Evolutionary conservation across 2,329 filamentous ascomycete species (phyloP).

Genomic region (Sordariomycetes sp.): DNA sequence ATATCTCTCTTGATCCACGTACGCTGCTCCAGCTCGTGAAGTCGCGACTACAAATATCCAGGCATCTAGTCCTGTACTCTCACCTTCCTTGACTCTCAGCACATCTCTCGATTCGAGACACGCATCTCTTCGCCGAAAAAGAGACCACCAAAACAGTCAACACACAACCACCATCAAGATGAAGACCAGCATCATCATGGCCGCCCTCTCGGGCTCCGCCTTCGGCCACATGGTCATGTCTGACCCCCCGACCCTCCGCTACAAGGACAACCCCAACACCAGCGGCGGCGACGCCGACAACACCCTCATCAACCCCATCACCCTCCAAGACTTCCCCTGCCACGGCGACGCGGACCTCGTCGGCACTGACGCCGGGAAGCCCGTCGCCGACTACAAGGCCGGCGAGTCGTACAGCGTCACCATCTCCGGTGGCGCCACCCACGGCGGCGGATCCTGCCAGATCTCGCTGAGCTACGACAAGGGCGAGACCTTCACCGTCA

Average conservation of each 20-base stretch:
- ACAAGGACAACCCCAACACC: constrained; percentile 36
- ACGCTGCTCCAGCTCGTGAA: too few relatives aligned
- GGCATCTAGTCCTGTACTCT: background rate
- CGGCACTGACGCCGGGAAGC: constrained; percentile 31
- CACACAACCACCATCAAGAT: constrained; percentile 17
- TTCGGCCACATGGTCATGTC: constrained; percentile 44
- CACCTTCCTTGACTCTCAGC: too few relatives aligned
- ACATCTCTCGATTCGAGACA: too few relatives aligned
- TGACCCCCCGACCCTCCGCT: constrained; percentile 36
- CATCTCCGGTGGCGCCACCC: constrained; percentile 46
- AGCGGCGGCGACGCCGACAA: constrained; percentile 53
- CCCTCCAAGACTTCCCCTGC: constrained; percentile 61
- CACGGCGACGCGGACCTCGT: constrained; percentile 46
- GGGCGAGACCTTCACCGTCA: constrained; percentile 56
- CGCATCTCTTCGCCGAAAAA: too few relatives aligned
- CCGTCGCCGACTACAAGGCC: constrained; percentile 47
- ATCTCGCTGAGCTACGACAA: constrained; percentile 61
- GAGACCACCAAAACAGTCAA: background rate
- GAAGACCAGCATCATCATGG: constrained; percentile 24
- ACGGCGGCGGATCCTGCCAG: constrained; percentile 66
- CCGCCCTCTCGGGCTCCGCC: constrained; percentile 27
- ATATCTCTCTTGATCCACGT: too few relatives aligned
- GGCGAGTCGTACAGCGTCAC: constrained; percentile 51
- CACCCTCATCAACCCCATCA: constrained; percentile 58
- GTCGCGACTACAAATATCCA: too few relatives aligned